Base-by-base conservation (phyloP, 2,329 filamentous ascomycete genomes). In the Magnaporthiopsis incrustans region DNA sequence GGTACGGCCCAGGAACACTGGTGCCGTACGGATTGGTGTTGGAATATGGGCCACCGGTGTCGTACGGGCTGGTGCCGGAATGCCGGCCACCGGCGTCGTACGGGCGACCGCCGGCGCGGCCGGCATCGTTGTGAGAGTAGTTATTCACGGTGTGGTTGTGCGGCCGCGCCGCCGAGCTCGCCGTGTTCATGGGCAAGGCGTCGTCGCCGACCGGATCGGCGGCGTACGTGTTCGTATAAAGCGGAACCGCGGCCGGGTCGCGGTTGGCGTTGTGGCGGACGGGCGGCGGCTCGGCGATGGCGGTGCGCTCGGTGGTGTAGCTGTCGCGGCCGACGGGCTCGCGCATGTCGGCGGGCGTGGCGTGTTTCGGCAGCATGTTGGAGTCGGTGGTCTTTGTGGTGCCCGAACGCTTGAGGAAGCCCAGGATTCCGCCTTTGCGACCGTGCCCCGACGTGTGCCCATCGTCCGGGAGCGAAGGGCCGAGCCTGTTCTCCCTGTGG, bases 371-470 rank as follows among this genome's bases (percentile, higher is more conserved):
- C 30, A 77, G 67, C 2, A 65, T 61, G 61, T 76, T 76, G 53
- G 11, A 60, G 30, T 5, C 53, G 53, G 18, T 18, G 30, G 33
- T 60, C 30, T 68, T 66, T 15, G 60, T 64, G 57, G 67, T 66
- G 32, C 64, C 64, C 12, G 63, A 60, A 64, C 67, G 66, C 64
- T 71, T 69, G 64, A 72, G 75, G 44, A 71, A 70, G 58, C 73
- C 70, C 59, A 76, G 72, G 59, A 74, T 63, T 25, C 74, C 73
- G 35, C 68, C 59, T 56, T 69, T 66, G n/a, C 58, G 65, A 59
- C 70, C 75, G 65, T 73, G 73, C 50, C 76, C 76, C 1, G 74
- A 74, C 12, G 75, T 77, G 70, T 77, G 76, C 71, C 74, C 72
- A 70, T 78, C 79, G 62, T 71, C 73, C 3, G 77, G 76, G 30